These are phyloP conservation scores for Chaetomiaceae sp. DNA, from an alignment of 2,329 filamentous ascomycete genomes.

Conservation along the genomic window DNA sequence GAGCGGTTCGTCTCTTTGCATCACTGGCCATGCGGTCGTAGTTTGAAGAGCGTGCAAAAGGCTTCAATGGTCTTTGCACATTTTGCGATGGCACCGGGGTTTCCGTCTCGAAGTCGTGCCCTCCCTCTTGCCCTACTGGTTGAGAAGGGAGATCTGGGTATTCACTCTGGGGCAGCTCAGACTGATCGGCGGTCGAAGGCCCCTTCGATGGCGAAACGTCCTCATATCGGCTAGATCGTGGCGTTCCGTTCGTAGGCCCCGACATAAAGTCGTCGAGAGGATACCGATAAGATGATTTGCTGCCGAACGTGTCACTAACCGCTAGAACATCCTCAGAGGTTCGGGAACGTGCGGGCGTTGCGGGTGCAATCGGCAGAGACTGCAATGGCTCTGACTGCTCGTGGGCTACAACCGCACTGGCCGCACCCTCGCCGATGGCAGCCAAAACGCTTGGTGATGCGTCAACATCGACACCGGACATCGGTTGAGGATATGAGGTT, in stretches of 20 bases:
- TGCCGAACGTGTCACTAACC: neutral
- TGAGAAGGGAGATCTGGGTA: slow-evolving; percentile 10
- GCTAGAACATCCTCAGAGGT: neutral
- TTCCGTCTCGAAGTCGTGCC: no score
- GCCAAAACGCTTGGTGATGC: neutral
- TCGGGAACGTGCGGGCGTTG: slow-evolving; percentile 1
- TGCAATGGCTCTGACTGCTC: neutral
- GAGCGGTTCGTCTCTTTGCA: slow-evolving; percentile 29
- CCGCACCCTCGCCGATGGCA: neutral
- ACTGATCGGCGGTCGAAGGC: neutral
- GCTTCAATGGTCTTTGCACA: slow-evolving; percentile 4
- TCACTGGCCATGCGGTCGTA: slow-evolving; percentile 25
- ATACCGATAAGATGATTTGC: neutral
- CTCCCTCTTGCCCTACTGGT: neutral
- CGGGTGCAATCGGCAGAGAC: slow-evolving; percentile 5
- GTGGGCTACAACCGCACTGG: neutral
- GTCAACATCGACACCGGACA: neutral
- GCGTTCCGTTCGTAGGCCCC: neutral
- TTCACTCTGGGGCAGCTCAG: neutral
- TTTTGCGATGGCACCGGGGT: neutral
- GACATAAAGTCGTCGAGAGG: neutral
- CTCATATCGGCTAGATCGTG: neutral
- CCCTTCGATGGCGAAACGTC: neutral
- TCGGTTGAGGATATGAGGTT: neutral
- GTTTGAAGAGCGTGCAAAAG: slow-evolving; percentile 24